Percentiles rank a stretch among this genome's conserved stretches.
Evolutionary conservation across 805 yeast species (phyloP).

Genomic region (Lipomyces kockii): DNA sequence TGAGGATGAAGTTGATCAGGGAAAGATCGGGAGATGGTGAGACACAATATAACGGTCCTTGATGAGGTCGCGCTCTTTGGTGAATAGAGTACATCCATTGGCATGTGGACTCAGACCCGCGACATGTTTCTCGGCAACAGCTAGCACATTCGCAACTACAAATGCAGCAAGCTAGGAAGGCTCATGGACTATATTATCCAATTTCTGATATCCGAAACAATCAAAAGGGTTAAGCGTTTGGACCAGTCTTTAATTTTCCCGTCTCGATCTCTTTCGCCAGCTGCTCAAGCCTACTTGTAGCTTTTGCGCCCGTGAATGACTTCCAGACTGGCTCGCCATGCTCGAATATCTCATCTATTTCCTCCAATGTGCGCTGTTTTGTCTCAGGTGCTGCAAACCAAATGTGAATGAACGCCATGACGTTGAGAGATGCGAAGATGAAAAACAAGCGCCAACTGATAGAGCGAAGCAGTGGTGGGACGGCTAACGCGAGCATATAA

Average conservation of each 20-base stretch:
- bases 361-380: conserved; percentile 83
- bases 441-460: conserved; percentile 67
- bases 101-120: too few species aligned
- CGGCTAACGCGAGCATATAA: conserved; percentile 69
- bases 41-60: too few species aligned
- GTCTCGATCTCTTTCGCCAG: conserved; percentile 30
- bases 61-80: too few species aligned
- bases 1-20: too few species aligned
- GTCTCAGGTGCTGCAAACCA: conserved; percentile 82
- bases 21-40: too few species aligned
- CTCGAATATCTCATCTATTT: conserved; percentile 51
- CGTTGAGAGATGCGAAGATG: conserved; percentile 62
- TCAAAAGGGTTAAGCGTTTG: too few species aligned
- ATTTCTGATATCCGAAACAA: too few species aligned
- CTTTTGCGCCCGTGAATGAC: conserved; percentile 18
- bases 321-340: conserved; percentile 46
- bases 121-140: too few species aligned
- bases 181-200: too few species aligned
- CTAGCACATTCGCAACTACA: too few species aligned
- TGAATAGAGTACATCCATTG: too few species aligned
- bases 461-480: conserved; percentile 57
- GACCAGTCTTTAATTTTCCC: conserved; percentile 18
- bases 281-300: conserved; percentile 11
- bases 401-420: conserved; percentile 49
- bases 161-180: too few species aligned